Evolutionary conservation across 208 protist species (phyloP), one percentile per base, ranked within the genome.

Genomic region (Acanthamoeba culbertsoni): DNA sequence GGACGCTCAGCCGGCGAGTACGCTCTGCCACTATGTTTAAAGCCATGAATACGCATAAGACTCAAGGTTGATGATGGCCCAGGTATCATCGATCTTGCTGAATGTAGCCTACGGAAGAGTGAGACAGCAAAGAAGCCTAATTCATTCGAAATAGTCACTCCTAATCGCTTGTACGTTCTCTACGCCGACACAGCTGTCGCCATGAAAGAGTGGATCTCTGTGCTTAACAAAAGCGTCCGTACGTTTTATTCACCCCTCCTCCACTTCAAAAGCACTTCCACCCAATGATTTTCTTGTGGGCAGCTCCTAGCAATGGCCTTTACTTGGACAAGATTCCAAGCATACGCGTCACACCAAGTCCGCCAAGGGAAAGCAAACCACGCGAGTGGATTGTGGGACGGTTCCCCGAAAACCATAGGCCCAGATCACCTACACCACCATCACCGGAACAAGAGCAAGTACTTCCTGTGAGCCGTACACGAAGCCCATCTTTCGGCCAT

Each of bases 61-160:
- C 16, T 59, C 16, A n/a, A 23, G 51, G 31, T 20, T 37, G 14
- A 12, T 73, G 63, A 26, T 73, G 12, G 0, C 18, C n/a, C 31
- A 12, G 33, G 86, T 46, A 37, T 92, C 18, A 92, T 92, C 33
- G 86, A 92, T 23, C 16, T 92, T 53, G 43, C 6, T 28, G 55
- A 92, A 16, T 53, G 45, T 62, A 92, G 18, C 28, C n/a, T 92
- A 0, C 40, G 86, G 16, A 92, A 90, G 82, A 90, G 86, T 16
- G 48, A 48, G 40, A 53, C 55, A 20, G 48, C 62, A 23, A 92
- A 92, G 45, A 92, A 92, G 45, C 26, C 55, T 23, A 53, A 92
- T 45, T 45, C 86, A 10, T 92, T 92, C 26, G 86, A 92, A 12
- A 71, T 92, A 2, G 62, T 92, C 40, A 31, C 86, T 2, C 86